phyloP scores from a whole-genome alignment of 2,329 filamentous ascomycete species.

The Fusarium haematococcum region DNA sequence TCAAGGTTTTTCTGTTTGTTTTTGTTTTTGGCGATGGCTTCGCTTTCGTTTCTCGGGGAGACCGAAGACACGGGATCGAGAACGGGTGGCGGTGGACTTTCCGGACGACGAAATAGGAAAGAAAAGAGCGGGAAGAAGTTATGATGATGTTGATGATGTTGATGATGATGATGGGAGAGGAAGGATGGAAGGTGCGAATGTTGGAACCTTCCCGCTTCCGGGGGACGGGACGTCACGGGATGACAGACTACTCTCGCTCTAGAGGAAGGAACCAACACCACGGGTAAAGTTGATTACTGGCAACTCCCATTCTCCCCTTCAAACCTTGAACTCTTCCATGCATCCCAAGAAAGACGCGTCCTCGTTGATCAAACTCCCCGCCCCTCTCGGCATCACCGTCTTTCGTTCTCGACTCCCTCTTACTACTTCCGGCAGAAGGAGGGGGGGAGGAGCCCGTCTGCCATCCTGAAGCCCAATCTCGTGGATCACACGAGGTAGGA shows the following conservation, averaged over 20 bases:
- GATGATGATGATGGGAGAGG: background rate
- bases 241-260: background rate
- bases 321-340: background rate
- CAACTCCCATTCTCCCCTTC: background rate
- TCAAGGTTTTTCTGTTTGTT: background rate
- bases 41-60: conserved; percentile 16
- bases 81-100: background rate
- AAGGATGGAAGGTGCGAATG: background rate
- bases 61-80: conserved; percentile 27
- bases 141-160: background rate
- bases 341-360: background rate
- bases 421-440: conserved; percentile 23
- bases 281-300: background rate
- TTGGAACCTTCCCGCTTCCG: conserved; percentile 17
- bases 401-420: background rate
- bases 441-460: background rate
- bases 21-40: background rate
- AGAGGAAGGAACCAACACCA: conserved; percentile 6
- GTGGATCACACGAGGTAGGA: conserved; percentile 13
- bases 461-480: background rate
- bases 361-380: background rate
- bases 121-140: background rate
- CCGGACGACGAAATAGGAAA: background rate
- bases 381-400: background rate
- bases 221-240: conserved; percentile 31